Percentiles rank a stretch among this genome's conserved stretches.
These are phyloP conservation scores for Eleusine coracana DNA, from an alignment of 176 grass and related monocot species.

Conservation along the genomic window DNA sequence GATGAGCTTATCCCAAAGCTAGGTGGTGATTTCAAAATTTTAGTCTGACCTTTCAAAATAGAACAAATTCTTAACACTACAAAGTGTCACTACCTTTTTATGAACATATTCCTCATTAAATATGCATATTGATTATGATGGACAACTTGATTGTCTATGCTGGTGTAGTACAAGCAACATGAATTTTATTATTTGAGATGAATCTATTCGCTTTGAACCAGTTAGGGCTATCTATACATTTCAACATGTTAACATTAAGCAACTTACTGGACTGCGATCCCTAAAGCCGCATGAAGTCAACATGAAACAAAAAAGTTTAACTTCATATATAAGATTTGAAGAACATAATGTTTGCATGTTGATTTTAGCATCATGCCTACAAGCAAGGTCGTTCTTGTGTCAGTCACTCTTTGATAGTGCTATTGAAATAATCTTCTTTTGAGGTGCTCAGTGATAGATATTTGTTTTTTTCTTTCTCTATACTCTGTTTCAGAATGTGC, in stretches of 20 bases:
- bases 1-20: constrained; percentile 18
- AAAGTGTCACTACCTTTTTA: constrained; percentile 49
- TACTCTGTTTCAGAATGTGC: background rate
- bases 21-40: constrained; percentile 7
- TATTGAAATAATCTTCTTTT: background rate
- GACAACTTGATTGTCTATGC: constrained; percentile 24
- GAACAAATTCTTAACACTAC: constrained; percentile 45
- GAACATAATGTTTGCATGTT: background rate
- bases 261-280: background rate
- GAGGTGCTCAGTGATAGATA: background rate
- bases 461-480: background rate
- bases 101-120: constrained; percentile 46
- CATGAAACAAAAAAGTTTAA: background rate
- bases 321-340: background rate
- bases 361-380: background rate
- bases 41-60: constrained; percentile 51
- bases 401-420: background rate
- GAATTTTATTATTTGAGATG: constrained; percentile 38
- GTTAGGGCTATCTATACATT: background rate
- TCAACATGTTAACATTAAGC: constrained; percentile 6
- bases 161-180: constrained; percentile 36
- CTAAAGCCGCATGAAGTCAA: background rate
- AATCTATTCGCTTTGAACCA: constrained; percentile 26
- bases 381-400: background rate
- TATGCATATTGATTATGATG: constrained; percentile 36